Conservation (phyloP, 495 filamentous ascomycete species). For the Aspergillus sclerotioniger region DNA sequence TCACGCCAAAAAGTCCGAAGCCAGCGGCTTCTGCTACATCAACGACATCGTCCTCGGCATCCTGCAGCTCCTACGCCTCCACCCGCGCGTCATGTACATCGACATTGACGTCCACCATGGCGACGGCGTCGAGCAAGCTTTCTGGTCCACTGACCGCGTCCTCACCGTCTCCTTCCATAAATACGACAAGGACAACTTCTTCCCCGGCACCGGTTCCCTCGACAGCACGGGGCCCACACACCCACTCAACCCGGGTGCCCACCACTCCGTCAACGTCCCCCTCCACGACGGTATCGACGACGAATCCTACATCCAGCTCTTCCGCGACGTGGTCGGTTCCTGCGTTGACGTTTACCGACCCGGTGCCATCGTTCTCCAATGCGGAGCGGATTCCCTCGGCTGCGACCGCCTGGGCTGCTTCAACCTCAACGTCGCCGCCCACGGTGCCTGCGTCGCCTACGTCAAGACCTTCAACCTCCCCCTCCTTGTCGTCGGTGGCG, state of each 20-base stretch:
- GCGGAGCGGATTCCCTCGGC: conserved; percentile 91
- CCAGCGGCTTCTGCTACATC: conserved; percentile 95
- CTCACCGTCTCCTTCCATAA: conserved; percentile 97
- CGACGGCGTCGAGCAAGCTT: conserved; percentile 95
- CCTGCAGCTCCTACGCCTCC: conserved; percentile 80
- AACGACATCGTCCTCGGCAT: conserved; percentile 98
- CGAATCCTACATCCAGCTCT: conserved; percentile 81
- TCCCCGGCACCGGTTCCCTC: conserved; percentile 64
- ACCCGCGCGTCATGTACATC: conserved; percentile 92
- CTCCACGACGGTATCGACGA: conserved; percentile 85
- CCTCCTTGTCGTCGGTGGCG: conserved; percentile 86
- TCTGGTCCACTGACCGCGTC: conserved; percentile 93
- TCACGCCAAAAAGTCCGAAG: conserved; percentile 92
- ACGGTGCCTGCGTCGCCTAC: conserved; percentile 86
- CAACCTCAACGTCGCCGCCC: conserved; percentile 91
- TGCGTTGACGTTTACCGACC: conserved; percentile 77
- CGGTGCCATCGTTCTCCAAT: conserved; percentile 89
- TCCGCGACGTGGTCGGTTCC: conserved; percentile 73
- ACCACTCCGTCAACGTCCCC: conserved; percentile 66
- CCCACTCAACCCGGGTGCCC: conserved; percentile 60
- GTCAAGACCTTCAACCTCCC: conserved; percentile 76
- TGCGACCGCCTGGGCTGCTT: conserved; percentile 92
- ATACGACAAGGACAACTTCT: conserved; percentile 80
- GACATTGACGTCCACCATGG: conserved; percentile 99
- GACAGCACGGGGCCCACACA: conserved; percentile 59